Evolutionary conservation across 2,329 filamentous ascomycete species (phyloP), one percentile per base, ranked within the genome.

Genomic region (Podosphaera aphanis): DNA sequence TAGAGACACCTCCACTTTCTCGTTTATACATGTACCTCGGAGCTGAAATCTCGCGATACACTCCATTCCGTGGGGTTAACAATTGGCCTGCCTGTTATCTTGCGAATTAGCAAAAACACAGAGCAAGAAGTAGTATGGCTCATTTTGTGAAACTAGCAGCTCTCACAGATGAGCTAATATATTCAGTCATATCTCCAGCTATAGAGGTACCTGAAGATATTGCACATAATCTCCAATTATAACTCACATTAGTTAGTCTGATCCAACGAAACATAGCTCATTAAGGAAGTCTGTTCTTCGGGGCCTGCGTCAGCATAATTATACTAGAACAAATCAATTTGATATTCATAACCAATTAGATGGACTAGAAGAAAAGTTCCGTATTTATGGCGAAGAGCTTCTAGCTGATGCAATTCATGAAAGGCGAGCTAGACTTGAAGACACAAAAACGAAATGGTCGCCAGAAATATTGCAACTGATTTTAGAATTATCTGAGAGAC

Each of bases 331-430:
- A 1, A 83, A 88, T 55, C 79, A 83, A 52, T 86, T 86, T 56
- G 75, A 81, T 39, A 72, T 86, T 18, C 64, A 70, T 35, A 69
- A 69, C 33, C 69, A 68, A 31, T 66, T 88, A 1, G 66, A 74
- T 43, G 82, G 82, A 1, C 66, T 94, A 2, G 78, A 86, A 52
- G 90, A 95, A 63, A 85, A 88, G 54, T 90, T 94, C 54, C 72
- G 76, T 27, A 70, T 95, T 46, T 69, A 83, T 42, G 78, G 81
- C 56, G 75, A 82, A 50, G 86, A 94, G 54, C 74, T 74, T 35
- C 64, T 94, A 21, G 83, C 84, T 11, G 77, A 86, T 57, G 77
- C 75, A 5, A 63, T 85, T 31, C 63, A 66, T 35, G 56, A 59
- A 38, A 69, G 80, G 31, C 60, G 84, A 13, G 63, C 69, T 35